A percentile compares a stretch with the other conserved stretches of the same genome.
These are phyloP conservation scores for Lycium ferocissimum DNA, from an alignment of 257 asterid genomes.

Conservation along the genomic window DNA sequence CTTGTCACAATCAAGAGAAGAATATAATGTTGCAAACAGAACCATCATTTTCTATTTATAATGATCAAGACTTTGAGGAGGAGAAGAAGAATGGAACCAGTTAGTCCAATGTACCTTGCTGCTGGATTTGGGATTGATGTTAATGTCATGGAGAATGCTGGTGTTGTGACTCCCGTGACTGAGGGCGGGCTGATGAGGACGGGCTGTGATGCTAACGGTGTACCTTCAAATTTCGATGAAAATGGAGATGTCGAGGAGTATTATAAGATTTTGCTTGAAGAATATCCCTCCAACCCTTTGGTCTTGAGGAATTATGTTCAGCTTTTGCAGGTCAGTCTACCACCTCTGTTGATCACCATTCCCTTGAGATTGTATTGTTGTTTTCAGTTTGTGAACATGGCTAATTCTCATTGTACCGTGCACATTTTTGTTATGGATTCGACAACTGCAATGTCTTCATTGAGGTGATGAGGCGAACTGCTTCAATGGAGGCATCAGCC, in stretches of 20 bases:
- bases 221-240: conserved; percentile 31
- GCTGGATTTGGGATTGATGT: conserved; percentile 30
- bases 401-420: background rate
- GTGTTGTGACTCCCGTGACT: background rate
- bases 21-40: conserved; percentile 56
- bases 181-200: background rate
- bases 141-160: background rate
- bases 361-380: background rate
- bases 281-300: conserved; percentile 65
- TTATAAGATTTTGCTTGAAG: conserved; percentile 42
- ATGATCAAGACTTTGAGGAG: conserved; percentile 38
- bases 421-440: background rate
- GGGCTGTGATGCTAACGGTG: background rate
- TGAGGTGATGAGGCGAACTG: background rate
- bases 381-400: background rate
- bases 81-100: conserved; percentile 27
- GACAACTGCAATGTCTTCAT: background rate
- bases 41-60: conserved; percentile 68
- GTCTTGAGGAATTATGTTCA: conserved; percentile 68
- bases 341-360: background rate
- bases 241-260: conserved; percentile 46
- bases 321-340: conserved; percentile 63
- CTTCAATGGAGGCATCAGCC: background rate
- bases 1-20: conserved; percentile 29
- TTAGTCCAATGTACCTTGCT: conserved; percentile 32